phyloP scores from a whole-genome alignment of 331 rosid genomes.

The Quercus phellos region DNA sequence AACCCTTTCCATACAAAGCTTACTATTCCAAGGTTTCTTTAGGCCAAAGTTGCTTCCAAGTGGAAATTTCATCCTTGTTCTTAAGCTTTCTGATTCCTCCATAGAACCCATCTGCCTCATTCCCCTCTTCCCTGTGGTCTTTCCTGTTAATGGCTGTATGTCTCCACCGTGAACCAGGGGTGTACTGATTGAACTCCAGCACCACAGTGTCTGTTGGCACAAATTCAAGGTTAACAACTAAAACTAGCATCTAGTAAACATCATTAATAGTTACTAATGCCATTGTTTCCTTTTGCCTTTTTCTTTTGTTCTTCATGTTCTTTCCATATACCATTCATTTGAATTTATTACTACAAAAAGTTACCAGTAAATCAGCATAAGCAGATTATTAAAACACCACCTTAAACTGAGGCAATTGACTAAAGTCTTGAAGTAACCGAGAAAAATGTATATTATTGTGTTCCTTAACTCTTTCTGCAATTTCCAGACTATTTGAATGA shows the following conservation, averaged over 20 bases:
- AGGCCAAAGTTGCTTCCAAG: constrained; percentile 73
- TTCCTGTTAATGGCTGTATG: constrained; percentile 47
- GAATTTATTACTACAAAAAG: not conserved
- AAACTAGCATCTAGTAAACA: not conserved
- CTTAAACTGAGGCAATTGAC: not conserved
- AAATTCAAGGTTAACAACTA: not conserved
- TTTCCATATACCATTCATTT: not conserved
- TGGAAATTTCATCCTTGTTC: constrained; percentile 40
- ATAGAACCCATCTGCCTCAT: constrained; percentile 76
- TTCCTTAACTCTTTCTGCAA: not conserved
- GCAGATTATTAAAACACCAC: not conserved
- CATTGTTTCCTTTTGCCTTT: not conserved
- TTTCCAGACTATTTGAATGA: not conserved
- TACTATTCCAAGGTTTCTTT: constrained; percentile 52
- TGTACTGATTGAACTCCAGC: constrained; percentile 83
- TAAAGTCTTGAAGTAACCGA: not conserved
- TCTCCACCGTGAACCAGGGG: constrained; percentile 74
- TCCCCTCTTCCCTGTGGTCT: constrained; percentile 72
- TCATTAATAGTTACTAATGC: not conserved
- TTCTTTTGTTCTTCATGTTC: too few relatives aligned
- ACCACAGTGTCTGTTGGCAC: constrained; percentile 56
- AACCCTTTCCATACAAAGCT: constrained; percentile 7
- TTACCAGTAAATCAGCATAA: not conserved
- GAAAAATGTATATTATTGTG: not conserved
- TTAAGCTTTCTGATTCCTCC: constrained; percentile 81